Evolutionary conservation across 371 early-diverging fungal genomes (phyloP).

Genomic region (Parasitella parasitica): DNA sequence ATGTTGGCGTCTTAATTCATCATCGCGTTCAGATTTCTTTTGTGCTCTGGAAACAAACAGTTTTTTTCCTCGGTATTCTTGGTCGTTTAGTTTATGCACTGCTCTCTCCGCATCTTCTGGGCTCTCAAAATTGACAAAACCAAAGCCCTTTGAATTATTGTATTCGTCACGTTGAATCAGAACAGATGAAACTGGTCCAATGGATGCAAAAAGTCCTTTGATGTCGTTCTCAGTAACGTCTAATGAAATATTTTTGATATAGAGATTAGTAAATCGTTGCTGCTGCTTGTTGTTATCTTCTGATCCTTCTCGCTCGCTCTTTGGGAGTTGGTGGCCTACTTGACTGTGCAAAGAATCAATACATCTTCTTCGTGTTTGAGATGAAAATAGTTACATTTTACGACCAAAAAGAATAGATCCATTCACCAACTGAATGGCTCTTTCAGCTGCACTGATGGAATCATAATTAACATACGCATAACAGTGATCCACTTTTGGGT

Average conservation of each 20-base stretch:
- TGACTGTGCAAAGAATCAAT: too few species aligned
- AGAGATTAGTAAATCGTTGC: conserved; percentile 94
- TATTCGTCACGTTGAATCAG: conserved; percentile 74
- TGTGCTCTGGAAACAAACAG: conserved; percentile 98
- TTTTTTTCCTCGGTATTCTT: conserved; percentile 83
- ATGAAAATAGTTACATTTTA: conserved; percentile 71
- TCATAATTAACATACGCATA: conserved; percentile 99
- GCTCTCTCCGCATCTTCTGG: conserved; percentile 92
- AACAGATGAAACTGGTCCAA: conserved; percentile 87
- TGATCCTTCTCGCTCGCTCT: conserved; percentile 85
- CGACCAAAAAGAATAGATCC: conserved; percentile 95
- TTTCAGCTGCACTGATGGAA: conserved; percentile 89
- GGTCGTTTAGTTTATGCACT: conserved; percentile 91
- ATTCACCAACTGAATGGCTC: conserved; percentile 95
- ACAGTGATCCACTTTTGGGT: conserved; percentile 77
- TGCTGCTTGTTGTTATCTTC: conserved; percentile 67
- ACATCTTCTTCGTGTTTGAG: too few species aligned
- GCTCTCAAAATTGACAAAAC: conserved; percentile 94
- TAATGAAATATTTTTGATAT: conserved; percentile 94
- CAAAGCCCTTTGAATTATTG: conserved; percentile 90
- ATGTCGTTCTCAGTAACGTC: conserved; percentile 87
- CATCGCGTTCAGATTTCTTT: conserved; percentile 97
- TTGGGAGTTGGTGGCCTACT: conserved; percentile 90
- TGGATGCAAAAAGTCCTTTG: conserved; percentile 74
- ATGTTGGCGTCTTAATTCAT: conserved; percentile 89